A percentile compares a stretch with the other conserved stretches of the same genome.
phyloP scores from a whole-genome alignment of 106 monocot species.

The Cymbidium sinense region DNA sequence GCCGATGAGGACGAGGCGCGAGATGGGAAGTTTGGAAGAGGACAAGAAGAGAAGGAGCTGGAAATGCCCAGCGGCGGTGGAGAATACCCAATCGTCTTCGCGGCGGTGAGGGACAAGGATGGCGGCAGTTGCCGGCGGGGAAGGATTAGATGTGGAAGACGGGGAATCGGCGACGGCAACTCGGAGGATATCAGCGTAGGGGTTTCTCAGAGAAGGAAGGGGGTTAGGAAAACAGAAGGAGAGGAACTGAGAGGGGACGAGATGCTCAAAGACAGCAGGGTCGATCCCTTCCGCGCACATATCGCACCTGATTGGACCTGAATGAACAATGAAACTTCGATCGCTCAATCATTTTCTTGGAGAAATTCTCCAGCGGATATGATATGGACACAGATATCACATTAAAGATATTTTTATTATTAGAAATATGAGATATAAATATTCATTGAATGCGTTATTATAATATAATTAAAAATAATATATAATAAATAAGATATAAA shows the following conservation, averaged over 20 bases:
- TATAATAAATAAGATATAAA: too few species aligned
- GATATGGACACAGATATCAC: too few species aligned
- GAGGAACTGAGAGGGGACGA: conserved; percentile 54
- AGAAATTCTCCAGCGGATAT: too few species aligned
- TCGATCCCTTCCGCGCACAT: neutral
- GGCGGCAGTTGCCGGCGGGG: conserved; percentile 23
- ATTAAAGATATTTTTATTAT: too few species aligned
- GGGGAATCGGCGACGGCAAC: conserved; percentile 79
- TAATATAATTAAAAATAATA: too few species aligned
- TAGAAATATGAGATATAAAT: too few species aligned
- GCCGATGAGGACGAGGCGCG: conserved; percentile 63
- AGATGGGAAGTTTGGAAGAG: conserved; percentile 3
- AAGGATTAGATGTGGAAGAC: neutral
- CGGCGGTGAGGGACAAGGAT: conserved; percentile 64
- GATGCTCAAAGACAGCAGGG: conserved; percentile 24
- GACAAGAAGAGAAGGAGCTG: conserved; percentile 50
- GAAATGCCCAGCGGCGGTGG: conserved; percentile 48
- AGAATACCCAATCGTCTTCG: conserved; percentile 75
- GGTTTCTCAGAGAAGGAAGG: conserved; percentile 9
- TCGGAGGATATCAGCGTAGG: conserved; percentile 23
- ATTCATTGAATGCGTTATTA: too few species aligned
- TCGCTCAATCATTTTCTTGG: too few species aligned
- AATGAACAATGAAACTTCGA: too few species aligned
- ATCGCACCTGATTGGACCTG: too few species aligned
- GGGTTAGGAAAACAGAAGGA: conserved; percentile 58